phyloP scores from a whole-genome alignment of 2,329 filamentous ascomycete species.

The Dothistroma septosporum region DNA sequence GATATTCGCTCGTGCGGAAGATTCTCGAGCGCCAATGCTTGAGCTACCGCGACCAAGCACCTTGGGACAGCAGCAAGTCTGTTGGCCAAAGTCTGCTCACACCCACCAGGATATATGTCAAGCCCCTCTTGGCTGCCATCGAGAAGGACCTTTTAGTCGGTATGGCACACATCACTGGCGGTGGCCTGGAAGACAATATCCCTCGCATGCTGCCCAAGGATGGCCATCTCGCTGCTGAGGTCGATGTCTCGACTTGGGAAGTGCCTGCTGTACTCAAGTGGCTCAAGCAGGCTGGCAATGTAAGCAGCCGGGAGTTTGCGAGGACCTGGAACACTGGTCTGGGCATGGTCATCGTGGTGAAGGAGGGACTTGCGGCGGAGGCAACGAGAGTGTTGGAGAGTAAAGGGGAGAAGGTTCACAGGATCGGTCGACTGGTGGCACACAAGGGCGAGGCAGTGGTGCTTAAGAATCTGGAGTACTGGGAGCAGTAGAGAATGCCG shows the following conservation, averaged over 20 bases:
- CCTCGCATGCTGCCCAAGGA: constrained; percentile 78
- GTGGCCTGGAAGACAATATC: constrained; percentile 88
- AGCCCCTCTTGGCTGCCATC: constrained; percentile 57
- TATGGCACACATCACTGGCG: constrained; percentile 94
- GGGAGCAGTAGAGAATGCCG: constrained; percentile 15
- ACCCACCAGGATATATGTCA: constrained; percentile 92
- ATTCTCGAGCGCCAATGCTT: constrained; percentile 75
- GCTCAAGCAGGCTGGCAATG: constrained; percentile 70
- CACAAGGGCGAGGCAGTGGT: constrained; percentile 58
- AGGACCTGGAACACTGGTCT: constrained; percentile 92
- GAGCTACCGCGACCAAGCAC: constrained; percentile 65
- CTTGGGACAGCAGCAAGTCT: constrained; percentile 63
- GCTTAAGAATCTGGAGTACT: constrained; percentile 54
- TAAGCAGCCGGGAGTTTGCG: constrained; percentile 75
- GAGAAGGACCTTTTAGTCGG: constrained; percentile 71
- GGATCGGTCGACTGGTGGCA: constrained; percentile 66
- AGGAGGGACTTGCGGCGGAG: constrained; percentile 57
- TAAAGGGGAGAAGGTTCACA: constrained; percentile 71
- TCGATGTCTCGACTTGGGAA: constrained; percentile 72
- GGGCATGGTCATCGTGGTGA: constrained; percentile 87
- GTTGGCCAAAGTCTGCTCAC: constrained; percentile 77
- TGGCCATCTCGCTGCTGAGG: constrained; percentile 65
- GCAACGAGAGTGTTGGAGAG: constrained; percentile 59
- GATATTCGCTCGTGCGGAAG: constrained; percentile 91
- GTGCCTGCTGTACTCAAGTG: constrained; percentile 78